Percentiles rank a stretch among this genome's conserved stretches.
These are phyloP conservation scores for Croton setiger DNA, from an alignment of 441 rosid genomes.

Conservation along the genomic window DNA sequence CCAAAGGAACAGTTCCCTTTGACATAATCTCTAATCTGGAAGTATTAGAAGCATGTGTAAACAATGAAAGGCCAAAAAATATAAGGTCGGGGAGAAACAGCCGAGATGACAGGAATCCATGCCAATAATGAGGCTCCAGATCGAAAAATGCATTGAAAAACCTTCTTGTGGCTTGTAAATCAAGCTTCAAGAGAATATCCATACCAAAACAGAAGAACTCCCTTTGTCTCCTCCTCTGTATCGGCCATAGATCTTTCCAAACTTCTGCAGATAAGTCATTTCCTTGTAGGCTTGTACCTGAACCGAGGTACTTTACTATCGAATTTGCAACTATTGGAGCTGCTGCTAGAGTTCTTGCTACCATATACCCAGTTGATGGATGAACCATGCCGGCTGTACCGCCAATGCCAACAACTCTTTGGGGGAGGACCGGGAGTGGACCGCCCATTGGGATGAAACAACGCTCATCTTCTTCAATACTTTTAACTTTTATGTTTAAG, in stretches of 20 bases:
- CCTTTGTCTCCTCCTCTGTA: conserved; percentile 81
- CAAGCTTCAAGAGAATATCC: conserved; percentile 87
- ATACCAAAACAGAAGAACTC: conserved; percentile 98
- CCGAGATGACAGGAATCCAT: conserved; percentile 91
- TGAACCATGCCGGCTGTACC: conserved; percentile 99
- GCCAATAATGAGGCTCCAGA: conserved; percentile 92
- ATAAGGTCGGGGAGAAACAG: conserved; percentile 78
- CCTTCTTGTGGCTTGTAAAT: conserved; percentile 73
- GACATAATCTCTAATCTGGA: conserved; percentile 93
- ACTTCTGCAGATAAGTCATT: conserved; percentile 63
- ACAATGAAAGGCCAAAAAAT: conserved; percentile 74
- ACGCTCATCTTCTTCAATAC: conserved; percentile 87
- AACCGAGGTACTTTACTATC: conserved; percentile 65
- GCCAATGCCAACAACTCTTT: conserved; percentile 87
- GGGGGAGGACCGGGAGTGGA: conserved; percentile 91
- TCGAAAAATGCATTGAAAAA: conserved; percentile 88
- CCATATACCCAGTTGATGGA: conserved; percentile 98
- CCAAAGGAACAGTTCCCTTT: conserved; percentile 88
- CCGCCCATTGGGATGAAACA: conserved; percentile 98
- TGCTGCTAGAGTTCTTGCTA: conserved; percentile 96
- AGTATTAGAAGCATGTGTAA: conserved; percentile 77
- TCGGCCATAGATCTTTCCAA: conserved; percentile 96
- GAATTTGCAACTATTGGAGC: conserved; percentile 87
- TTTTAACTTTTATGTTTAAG: conserved; percentile 70
- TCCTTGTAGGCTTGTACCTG: conserved; percentile 40